Percentiles rank a stretch among this genome's conserved stretches.
phyloP scores from a whole-genome alignment of 345 rosid genomes.

The Eucalyptus grandis region DNA sequence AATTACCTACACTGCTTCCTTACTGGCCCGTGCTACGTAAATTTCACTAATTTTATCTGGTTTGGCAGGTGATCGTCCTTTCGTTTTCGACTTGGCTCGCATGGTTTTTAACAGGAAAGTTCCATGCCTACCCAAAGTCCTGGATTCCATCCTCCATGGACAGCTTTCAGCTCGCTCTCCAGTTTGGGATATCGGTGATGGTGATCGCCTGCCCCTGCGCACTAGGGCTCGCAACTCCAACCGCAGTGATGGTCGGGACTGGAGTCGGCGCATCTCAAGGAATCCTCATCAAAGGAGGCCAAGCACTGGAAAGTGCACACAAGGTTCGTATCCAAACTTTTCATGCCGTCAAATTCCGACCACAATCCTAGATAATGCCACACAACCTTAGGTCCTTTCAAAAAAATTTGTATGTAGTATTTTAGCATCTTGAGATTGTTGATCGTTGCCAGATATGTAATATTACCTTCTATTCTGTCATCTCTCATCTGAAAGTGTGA shows the following conservation, averaged over 20 bases:
- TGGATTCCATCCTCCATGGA: slow-evolving; percentile 98
- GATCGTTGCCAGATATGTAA: neutral
- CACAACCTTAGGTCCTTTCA: neutral
- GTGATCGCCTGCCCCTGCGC: slow-evolving; percentile 99
- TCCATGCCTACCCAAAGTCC: slow-evolving; percentile 67
- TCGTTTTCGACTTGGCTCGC: slow-evolving; percentile 84
- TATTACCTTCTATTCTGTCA: neutral
- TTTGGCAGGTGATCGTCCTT: slow-evolving; percentile 58
- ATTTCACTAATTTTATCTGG: neutral
- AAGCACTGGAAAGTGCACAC: slow-evolving; percentile 81
- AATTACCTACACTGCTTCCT: neutral
- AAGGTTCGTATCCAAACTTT: slow-evolving; percentile 25
- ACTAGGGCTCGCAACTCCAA: slow-evolving; percentile 94
- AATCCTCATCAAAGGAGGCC: slow-evolving; percentile 89
- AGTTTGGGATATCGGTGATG: slow-evolving; percentile 98
- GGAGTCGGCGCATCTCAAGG: slow-evolving; percentile 99
- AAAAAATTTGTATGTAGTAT: neutral
- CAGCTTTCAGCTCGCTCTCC: slow-evolving; percentile 85
- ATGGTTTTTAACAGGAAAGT: slow-evolving; percentile 84
- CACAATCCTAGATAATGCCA: neutral
- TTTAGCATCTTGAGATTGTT: neutral
- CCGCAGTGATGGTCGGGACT: slow-evolving; percentile 99
- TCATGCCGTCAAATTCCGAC: neutral
- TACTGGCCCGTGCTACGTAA: neutral
- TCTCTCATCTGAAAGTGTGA: neutral